phyloP scores from a whole-genome alignment of 169 alveolate species.

The Hepatocystis sp. region DNA sequence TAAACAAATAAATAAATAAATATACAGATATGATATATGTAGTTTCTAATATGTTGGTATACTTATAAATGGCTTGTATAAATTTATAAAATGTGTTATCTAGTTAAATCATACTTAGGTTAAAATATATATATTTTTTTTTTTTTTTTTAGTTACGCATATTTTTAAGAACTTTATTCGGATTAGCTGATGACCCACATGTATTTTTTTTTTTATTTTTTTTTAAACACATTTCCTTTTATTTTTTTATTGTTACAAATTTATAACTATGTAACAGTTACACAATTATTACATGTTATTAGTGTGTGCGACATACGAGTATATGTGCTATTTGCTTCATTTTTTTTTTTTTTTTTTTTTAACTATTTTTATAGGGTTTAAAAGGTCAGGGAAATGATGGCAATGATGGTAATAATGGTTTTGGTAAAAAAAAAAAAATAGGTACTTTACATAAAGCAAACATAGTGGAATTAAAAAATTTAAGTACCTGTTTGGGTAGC shows the following conservation, averaged over 20 bases:
- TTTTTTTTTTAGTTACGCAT: slow-evolving; percentile 61
- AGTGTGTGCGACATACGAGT: neutral
- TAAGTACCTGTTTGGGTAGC: slow-evolving; percentile 70
- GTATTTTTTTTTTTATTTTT: slow-evolving; percentile 9
- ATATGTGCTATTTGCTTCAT: neutral
- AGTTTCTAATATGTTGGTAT: no score
- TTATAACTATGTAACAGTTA: neutral
- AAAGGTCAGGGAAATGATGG: no score
- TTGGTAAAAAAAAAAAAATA: slow-evolving; percentile 29
- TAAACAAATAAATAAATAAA: neutral
- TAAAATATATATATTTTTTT: slow-evolving; percentile 5
- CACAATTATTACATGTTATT: slow-evolving; percentile 2
- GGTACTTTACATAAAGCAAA: slow-evolving; percentile 35
- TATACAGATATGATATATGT: neutral
- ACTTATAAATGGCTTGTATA: no score
- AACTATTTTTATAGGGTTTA: no score
- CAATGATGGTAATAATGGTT: slow-evolving; percentile 27
- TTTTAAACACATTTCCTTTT: neutral
- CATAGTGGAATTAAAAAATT: slow-evolving; percentile 67
- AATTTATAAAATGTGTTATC: no score
- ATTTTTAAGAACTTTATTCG: slow-evolving; percentile 53
- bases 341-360: no score
- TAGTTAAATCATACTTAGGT: no score
- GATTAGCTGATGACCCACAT: slow-evolving; percentile 20
- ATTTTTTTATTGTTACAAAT: neutral